Conservation (phyloP, 768 basidiomycete genomes). For the Mycena belliarum region DNA sequence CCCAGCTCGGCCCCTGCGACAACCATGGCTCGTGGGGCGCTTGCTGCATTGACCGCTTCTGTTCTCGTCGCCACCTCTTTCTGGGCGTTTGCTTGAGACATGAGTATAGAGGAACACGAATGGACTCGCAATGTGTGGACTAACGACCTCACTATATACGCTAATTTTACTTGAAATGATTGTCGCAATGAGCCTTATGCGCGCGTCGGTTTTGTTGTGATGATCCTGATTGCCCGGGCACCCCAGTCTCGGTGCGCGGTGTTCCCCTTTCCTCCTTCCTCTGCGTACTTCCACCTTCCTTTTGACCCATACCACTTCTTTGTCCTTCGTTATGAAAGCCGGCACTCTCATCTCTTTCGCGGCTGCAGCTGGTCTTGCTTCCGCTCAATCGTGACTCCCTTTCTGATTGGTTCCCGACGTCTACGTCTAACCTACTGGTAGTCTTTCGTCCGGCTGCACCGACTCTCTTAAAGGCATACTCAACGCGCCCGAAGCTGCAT, state of each 20-base stretch:
- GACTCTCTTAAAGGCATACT: constrained; percentile 42
- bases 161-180: constrained; percentile 8
- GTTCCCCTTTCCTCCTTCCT: not conserved
- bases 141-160: not conserved
- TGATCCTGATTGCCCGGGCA: not conserved
- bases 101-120: not conserved
- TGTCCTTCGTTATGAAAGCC: constrained; percentile 19
- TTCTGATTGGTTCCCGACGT: constrained; percentile 19
- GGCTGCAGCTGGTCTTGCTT: constrained; percentile 35
- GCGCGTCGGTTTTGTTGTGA: not conserved
- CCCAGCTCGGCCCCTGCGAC: not conserved
- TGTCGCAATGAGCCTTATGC: constrained; percentile 11
- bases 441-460: constrained; percentile 52
- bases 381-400: constrained; percentile 43
- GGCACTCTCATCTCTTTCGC: constrained; percentile 30
- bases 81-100: constrained; percentile 37
- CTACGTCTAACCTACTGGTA: constrained; percentile 7
- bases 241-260: not conserved
- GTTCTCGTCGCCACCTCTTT: constrained; percentile 32
- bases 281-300: constrained; percentile 19
- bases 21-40: constrained; percentile 8
- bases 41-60: constrained; percentile 30
- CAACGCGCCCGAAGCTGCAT: too few species aligned
- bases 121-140: not conserved
- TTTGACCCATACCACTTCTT: constrained; percentile 11